A percentile compares a stretch with the other conserved stretches of the same genome.
Conservation (phyloP, 768 basidiomycete genomes). For the Termitomyces sp. region DNA sequence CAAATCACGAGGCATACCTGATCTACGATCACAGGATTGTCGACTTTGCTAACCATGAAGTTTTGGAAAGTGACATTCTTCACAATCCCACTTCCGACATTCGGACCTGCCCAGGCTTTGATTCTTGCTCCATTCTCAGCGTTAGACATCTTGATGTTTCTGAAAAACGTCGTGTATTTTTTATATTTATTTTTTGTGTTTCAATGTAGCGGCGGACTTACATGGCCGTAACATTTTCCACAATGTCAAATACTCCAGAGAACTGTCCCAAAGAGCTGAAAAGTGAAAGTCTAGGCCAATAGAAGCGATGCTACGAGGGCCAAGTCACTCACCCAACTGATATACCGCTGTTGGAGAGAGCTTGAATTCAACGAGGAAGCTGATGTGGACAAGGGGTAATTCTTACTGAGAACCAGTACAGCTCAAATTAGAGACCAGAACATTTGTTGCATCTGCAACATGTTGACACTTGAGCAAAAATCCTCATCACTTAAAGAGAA, state of each 20-base stretch:
- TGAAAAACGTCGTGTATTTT: slow-evolving; percentile 12
- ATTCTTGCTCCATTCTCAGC: slow-evolving; percentile 64
- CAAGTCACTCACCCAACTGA: slow-evolving; percentile 35
- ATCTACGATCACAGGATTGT: slow-evolving; percentile 55
- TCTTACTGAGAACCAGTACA: slow-evolving; percentile 57
- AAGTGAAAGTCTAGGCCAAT: background rate
- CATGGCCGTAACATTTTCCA: slow-evolving; percentile 52
- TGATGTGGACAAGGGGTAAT: background rate
- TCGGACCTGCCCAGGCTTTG: slow-evolving; percentile 60
- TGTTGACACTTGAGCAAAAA: background rate
- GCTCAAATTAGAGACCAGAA: slow-evolving; percentile 48
- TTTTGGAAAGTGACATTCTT: slow-evolving; percentile 50
- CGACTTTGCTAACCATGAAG: slow-evolving; percentile 48
- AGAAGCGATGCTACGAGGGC: background rate
- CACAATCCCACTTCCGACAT: slow-evolving; percentile 53
- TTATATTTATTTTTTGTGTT: background rate
- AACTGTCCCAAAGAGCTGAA: slow-evolving; percentile 54
- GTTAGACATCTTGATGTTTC: slow-evolving; percentile 54
- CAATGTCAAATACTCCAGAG: slow-evolving; percentile 49
- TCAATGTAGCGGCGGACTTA: slow-evolving; percentile 15
- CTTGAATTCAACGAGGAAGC: background rate
- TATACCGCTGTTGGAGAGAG: slow-evolving; percentile 35
- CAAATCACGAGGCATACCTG: slow-evolving; percentile 27
- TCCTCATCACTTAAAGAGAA: background rate
- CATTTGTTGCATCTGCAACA: slow-evolving; percentile 43